Evolutionary conservation across 192 early-diverging fungal genomes (phyloP).

Genomic region (Chytriomyces sp.): DNA sequence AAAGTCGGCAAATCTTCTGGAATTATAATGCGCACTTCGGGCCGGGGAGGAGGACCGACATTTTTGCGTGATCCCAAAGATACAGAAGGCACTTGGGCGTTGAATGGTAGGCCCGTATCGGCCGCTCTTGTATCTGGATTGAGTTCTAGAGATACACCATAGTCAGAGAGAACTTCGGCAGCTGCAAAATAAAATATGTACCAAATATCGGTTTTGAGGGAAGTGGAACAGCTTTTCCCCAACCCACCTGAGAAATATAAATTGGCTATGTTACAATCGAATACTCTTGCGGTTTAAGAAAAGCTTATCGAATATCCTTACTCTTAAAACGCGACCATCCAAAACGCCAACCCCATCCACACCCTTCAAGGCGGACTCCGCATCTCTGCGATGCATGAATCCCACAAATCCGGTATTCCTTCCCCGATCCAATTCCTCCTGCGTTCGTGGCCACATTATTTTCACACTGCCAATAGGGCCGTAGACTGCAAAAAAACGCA

Average conservation of each 20-base stretch:
- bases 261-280: too few relatives aligned
- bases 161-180: neutral
- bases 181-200: neutral
- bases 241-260: conserved; percentile 68
- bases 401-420: conserved; percentile 88
- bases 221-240: conserved; percentile 82
- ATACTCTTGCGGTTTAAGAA: too few relatives aligned
- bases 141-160: neutral
- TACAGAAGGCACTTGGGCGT: conserved; percentile 55
- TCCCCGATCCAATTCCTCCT: conserved; percentile 78
- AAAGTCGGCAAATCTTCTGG: conserved; percentile 62
- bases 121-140: conserved; percentile 14
- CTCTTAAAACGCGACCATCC: conserved; percentile 14
- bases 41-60: conserved; percentile 21
- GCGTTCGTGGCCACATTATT: conserved; percentile 93
- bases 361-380: conserved; percentile 69
- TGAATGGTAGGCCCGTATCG: conserved; percentile 62
- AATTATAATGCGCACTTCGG: conserved; percentile 69
- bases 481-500: conserved; percentile 75
- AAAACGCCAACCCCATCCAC: conserved; percentile 66
- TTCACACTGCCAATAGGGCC: conserved; percentile 91
- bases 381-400: conserved; percentile 80
- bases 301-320: neutral
- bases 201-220: conserved; percentile 73
- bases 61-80: conserved; percentile 13